Evolutionary conservation across 257 asterid species (phyloP), one percentile per base, ranked within the genome.

Genomic region (Cruciata laevipes): DNA sequence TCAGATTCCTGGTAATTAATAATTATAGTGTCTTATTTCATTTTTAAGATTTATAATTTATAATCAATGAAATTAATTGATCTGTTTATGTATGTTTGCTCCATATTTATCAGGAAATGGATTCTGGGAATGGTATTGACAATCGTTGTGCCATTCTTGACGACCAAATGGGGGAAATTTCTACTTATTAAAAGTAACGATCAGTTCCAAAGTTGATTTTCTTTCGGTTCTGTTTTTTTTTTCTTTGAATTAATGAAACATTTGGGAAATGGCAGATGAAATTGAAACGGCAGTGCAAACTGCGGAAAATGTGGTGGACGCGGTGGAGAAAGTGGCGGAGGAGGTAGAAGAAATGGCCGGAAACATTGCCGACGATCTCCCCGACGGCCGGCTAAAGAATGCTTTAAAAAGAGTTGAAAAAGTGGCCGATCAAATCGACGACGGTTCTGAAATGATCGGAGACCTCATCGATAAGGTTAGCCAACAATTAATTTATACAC

Each of bases 81-180:
- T 66, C 65, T 63, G 10, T 11, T 6, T 16, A 25, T 12, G 30
- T 16, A 25, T 12, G 30, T 66, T 64, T 44, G 60, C 60, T 14
- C 71, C 70, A 25, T 40, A 12, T 42, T 21, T 70, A 18, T 56
- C 72, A 81, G 86, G 75, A 89, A 78, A 74, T 91, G 95, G 98
- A 57, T 86, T 73, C 37, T 91, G 33, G 96, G 92, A 56, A 53
- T 91, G 1, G 69, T 86, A 38, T 59, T 91, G 1, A 69, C 96
- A 9, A 35, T 85, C 31, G 56, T 80, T 62, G 73, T 91, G 7
- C 98, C 96, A 2, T 82, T 84, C 51, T 79, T 87, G 75, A 73
- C 81, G 21, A 68, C 59, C 80, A 91, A 84, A 81, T 87, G 78
- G 89, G 95, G 96, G n/a, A 82, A 95, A 30, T 52, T 87, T 13